Conservation (phyloP, 2,329 filamentous ascomycete genomes). For the Gyromitra esculenta region DNA sequence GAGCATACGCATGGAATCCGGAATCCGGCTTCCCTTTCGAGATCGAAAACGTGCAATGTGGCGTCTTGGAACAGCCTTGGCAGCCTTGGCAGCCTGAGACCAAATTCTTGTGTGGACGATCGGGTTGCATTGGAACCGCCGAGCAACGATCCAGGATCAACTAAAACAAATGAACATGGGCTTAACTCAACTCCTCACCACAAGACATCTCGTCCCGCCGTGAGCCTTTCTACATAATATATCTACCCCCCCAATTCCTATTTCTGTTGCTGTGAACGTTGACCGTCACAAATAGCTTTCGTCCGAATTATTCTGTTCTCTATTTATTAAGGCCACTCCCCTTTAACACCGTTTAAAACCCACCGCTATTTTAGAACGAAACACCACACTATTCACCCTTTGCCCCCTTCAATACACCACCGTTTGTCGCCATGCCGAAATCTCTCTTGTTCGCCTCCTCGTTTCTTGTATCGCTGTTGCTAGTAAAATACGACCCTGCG, state of each 20-base stretch:
- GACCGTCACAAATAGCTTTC: not conserved
- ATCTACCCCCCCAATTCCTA: not conserved
- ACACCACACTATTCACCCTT: not conserved
- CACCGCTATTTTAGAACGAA: not conserved
- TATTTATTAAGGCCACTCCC: not conserved
- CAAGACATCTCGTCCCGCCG: not conserved
- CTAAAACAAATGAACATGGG: not conserved
- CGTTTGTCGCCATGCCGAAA: constrained; percentile 24
- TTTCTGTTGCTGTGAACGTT: constrained; percentile 16
- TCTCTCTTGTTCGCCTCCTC: constrained; percentile 22
- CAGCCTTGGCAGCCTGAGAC: constrained; percentile 17
- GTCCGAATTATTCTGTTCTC: not conserved
- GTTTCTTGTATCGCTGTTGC: constrained; percentile 14
- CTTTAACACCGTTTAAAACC: not conserved
- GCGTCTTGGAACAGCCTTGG: constrained; percentile 12
- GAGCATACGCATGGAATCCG: constrained; percentile 1
- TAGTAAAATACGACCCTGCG: constrained; percentile 1
- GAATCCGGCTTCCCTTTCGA: not conserved
- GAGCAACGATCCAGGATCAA: not conserved
- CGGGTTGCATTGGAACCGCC: not conserved
- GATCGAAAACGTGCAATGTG: constrained; percentile 5
- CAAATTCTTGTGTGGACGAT: constrained; percentile 12
- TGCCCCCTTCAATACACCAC: not conserved
- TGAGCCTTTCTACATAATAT: not conserved
- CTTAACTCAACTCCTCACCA: constrained; percentile 2